These are phyloP conservation scores for Pyracantha coccinea DNA, from an alignment of 331 rosid species.

Conservation along the genomic window DNA sequence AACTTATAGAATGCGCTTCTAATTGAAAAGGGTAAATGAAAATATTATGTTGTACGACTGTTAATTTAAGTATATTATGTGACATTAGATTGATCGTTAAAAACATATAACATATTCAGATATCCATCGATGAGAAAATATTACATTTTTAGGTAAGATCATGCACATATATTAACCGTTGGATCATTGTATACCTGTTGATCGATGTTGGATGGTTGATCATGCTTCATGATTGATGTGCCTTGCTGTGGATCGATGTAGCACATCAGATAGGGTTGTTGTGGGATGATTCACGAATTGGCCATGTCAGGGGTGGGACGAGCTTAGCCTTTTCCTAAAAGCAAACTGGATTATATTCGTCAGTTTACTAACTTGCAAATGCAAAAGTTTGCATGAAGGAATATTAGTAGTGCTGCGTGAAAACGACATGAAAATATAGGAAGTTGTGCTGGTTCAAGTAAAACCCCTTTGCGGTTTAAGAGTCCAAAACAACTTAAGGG, in stretches of 20 bases:
- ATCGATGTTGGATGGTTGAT: neutral
- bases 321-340: constrained; percentile 33
- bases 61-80: neutral
- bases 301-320: constrained; percentile 23
- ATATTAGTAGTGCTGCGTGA: neutral
- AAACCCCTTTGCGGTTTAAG: neutral
- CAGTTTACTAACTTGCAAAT: constrained; percentile 13
- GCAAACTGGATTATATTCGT: constrained; percentile 17
- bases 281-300: neutral
- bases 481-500: neutral
- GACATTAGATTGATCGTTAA: neutral
- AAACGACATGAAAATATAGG: neutral
- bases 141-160: neutral
- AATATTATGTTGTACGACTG: neutral
- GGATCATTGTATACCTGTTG: constrained; percentile 11
- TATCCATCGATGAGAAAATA: neutral
- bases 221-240: neutral
- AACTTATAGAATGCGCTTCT: neutral
- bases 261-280: neutral
- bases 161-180: constrained; percentile 6
- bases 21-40: neutral
- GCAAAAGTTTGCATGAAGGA: constrained; percentile 14
- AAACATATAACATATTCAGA: neutral
- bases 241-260: neutral
- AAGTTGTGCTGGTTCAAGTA: neutral